Evolutionary conservation across 176 grass and related monocot genomes (phyloP), one percentile per base, ranked within the genome.

Genomic region (Ampelocalamus luodianensis): DNA sequence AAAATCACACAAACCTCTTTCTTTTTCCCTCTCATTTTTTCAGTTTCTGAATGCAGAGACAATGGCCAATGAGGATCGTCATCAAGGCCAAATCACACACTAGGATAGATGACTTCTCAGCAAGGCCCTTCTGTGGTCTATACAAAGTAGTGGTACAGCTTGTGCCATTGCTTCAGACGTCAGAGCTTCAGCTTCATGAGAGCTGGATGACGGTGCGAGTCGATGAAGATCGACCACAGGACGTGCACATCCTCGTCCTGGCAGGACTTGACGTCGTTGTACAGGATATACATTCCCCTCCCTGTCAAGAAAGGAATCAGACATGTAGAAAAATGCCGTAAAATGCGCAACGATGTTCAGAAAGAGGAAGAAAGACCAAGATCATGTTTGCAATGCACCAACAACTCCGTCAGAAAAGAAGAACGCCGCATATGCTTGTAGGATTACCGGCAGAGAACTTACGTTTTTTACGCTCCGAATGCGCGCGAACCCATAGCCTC

Each of bases 261-360:
- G 68, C 93, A 95, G 45, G 90, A 92, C 78, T 92, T 85, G 32
- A 95, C 93, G 39, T 95, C 93, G 73, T 95, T 87, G 68, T 95
- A 95, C 20, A 95, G 83, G 74, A 95, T 85, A 23, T 84, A 80
- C 89, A 95, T 95, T 68, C 90, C 93, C 80, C 88, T 90, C 56
- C 86, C 90, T 95, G 69, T 12, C 22, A 72, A 71, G 17, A 46
- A 78, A 74, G 9, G 1, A 50, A 60, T 3, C 18, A 77, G 12
- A 40, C 12, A 26, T 0, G 34, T 4, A 38, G 3, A 74, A 20
- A 9, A 61, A 51, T 2, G 36, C 13, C 32, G 6, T 5, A 32
- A 17, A 29, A 53, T 3, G 17, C 45, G 0, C 49, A 44, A 14
- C 36, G 34, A 79, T 5, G 44, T 74, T 56, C n/a, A 53, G 14